Evolutionary conservation across 345 rosid species (phyloP), one percentile per base, ranked within the genome.

Genomic region (Microcos paniculata): DNA sequence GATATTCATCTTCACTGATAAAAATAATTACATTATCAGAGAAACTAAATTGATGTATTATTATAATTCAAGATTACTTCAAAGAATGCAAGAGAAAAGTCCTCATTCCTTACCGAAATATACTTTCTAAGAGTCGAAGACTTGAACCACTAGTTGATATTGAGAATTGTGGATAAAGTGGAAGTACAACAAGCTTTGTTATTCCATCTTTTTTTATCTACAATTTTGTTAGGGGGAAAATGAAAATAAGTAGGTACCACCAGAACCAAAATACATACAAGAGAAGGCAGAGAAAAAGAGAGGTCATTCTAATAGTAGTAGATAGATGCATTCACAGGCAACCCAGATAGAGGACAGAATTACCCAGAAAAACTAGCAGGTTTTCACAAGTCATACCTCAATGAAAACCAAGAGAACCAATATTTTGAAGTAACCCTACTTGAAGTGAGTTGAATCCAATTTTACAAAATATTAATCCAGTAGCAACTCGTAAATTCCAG

Each of bases 71-170:
- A 23, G 45, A 72, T 52, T 18, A 69, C 24, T 70, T 33, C 46
- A 63, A 43, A 11, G 24, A 73, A 18, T 49, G 73, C 16, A 70
- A 49, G 73, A 12, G 1, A 70, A 61, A 19, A 40, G 78, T 11
- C 33, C 18, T 62, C 72, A 63, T 45, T 62, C 51, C 80, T 80
- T 78, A 95, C 98, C 99, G 82, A 80, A 95, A 95, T 88, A 95
- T 93, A 70, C 85, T 85, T 84, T 95, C 98, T 85, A 95, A 88
- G 58, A 95, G 98, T 78, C 97, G 88, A 71, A 95, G 96, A 84
- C 99, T 95, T 81, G 99, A 95, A 68, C 99, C 99, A 70, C 99
- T 93, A 48, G 99, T 95, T 56, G 99, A 95, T 88, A 95, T 95
- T 8, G 99, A 95, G 85, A 95, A 95, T 72, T 95, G 98, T 33